Evolutionary conservation across 2,329 filamentous ascomycete genomes (phyloP).

Genomic region (Pseudopithomyces maydicus): DNA sequence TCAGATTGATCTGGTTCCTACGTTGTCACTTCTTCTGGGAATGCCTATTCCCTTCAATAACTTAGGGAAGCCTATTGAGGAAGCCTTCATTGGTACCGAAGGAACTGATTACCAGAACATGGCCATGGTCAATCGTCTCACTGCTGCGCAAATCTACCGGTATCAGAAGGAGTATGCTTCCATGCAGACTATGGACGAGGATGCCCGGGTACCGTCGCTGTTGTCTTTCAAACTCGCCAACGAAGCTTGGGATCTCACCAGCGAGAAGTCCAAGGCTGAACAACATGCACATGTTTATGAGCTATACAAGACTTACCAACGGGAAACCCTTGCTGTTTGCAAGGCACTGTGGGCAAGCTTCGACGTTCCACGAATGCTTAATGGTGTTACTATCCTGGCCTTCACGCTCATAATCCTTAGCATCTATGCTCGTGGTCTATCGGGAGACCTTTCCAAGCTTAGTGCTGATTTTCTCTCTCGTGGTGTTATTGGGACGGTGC

Average conservation of each 20-base stretch:
- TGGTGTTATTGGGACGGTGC: conserved; percentile 55
- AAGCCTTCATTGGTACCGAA: conserved; percentile 78
- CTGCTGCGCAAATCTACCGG: conserved; percentile 83
- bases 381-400: conserved; percentile 74
- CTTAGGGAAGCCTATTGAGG: conserved; percentile 88
- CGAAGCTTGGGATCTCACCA: conserved; percentile 56
- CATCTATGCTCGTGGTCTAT: conserved; percentile 70
- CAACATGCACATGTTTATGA: conserved; percentile 53
- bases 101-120: conserved; percentile 78
- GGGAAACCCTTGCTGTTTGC: conserved; percentile 77
- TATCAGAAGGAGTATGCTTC: conserved; percentile 85
- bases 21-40: conserved; percentile 82
- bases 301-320: conserved; percentile 75
- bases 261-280: conserved; percentile 42
- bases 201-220: conserved; percentile 59
- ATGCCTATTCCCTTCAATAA: conserved; percentile 97
- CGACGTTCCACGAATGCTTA: conserved; percentile 82
- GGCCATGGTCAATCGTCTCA: conserved; percentile 74
- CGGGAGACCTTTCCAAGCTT: conserved; percentile 59
- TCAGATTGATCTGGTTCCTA: conserved; percentile 96
- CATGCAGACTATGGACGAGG: conserved; percentile 71
- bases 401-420: conserved; percentile 71
- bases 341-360: conserved; percentile 90
- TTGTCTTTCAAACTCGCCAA: conserved; percentile 66
- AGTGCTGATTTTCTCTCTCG: conserved; percentile 58